phyloP scores from a whole-genome alignment of 2,329 filamentous ascomycete genomes.

The Beauveria sp. region DNA sequence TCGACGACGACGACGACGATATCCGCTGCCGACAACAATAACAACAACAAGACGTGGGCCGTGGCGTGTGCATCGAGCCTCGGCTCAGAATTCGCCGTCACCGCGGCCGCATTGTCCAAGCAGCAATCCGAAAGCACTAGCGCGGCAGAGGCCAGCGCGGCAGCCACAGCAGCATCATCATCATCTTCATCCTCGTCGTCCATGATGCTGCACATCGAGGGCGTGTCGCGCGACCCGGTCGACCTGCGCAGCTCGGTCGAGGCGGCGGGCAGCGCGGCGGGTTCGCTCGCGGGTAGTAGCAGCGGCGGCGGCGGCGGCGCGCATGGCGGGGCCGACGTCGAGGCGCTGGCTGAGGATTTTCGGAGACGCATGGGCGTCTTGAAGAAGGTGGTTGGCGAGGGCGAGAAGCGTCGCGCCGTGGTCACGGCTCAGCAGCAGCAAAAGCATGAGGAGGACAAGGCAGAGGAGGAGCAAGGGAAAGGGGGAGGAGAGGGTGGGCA shows the following conservation, averaged over 20 bases:
- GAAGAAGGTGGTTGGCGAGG: constrained; percentile 45
- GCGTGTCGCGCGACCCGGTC: constrained; percentile 30
- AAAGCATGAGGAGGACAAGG: neutral
- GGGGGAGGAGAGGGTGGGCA: neutral
- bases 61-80: constrained; percentile 67
- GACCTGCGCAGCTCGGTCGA: constrained; percentile 18
- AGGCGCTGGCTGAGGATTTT: constrained; percentile 47
- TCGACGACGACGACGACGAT: constrained; percentile 25
- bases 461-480: neutral
- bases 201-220: constrained; percentile 28
- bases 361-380: constrained; percentile 48
- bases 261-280: neutral
- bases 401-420: constrained; percentile 32
- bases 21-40: constrained; percentile 5
- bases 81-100: constrained; percentile 62
- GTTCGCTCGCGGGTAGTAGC: constrained; percentile 24
- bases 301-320: constrained; percentile 21
- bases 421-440: neutral
- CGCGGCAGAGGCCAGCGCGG: constrained; percentile 14
- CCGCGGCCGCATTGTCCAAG: constrained; percentile 34
- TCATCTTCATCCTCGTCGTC: no score
- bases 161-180: constrained; percentile 18
- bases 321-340: constrained; percentile 37
- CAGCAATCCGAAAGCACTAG: constrained; percentile 31
- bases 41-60: constrained; percentile 35